Evolutionary conservation across 768 basidiomycete genomes (phyloP).

Genomic region (Rhizopogon rudus): DNA sequence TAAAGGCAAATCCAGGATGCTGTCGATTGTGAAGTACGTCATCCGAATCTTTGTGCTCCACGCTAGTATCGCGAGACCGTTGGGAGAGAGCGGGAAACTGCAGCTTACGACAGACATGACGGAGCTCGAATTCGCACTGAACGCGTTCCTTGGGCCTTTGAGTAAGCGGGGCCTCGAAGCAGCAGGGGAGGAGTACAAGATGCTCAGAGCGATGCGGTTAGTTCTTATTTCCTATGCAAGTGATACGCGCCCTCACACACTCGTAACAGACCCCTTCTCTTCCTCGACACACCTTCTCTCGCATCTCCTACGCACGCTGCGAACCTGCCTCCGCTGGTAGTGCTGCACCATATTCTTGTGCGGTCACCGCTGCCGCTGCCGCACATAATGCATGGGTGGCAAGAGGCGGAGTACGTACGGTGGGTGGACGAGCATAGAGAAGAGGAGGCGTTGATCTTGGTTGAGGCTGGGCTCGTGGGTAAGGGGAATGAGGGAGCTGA

Average conservation of each 20-base stretch:
- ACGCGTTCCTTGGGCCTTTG: conserved; percentile 62
- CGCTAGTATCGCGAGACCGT: conserved; percentile 86
- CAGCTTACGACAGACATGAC: conserved; percentile 97
- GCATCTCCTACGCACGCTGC: conserved; percentile 60
- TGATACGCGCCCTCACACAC: not conserved
- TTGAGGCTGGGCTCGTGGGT: conserved; percentile 58
- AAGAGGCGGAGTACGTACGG: conserved; percentile 91
- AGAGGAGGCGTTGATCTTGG: conserved; percentile 71
- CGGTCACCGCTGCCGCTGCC: conserved; percentile 84
- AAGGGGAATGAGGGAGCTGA: conserved; percentile 37
- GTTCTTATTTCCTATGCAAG: conserved; percentile 14
- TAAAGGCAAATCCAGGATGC: conserved; percentile 37
- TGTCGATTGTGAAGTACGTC: conserved; percentile 68
- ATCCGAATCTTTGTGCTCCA: conserved; percentile 89
- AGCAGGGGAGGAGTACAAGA: conserved; percentile 84
- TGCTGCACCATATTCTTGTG: conserved; percentile 90
- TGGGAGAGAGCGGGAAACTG: conserved; percentile 90
- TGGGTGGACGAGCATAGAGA: conserved; percentile 92
- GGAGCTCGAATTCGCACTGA: conserved; percentile 89
- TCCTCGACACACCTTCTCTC: conserved; percentile 75
- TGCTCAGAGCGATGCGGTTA: conserved; percentile 82
- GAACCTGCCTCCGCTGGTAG: conserved; percentile 81
- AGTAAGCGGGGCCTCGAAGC: conserved; percentile 64
- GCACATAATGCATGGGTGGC: conserved; percentile 89
- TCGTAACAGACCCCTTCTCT: conserved; percentile 69